Evolutionary conservation across 768 basidiomycete species (phyloP).

Genomic region (Daedaleopsis nitida): DNA sequence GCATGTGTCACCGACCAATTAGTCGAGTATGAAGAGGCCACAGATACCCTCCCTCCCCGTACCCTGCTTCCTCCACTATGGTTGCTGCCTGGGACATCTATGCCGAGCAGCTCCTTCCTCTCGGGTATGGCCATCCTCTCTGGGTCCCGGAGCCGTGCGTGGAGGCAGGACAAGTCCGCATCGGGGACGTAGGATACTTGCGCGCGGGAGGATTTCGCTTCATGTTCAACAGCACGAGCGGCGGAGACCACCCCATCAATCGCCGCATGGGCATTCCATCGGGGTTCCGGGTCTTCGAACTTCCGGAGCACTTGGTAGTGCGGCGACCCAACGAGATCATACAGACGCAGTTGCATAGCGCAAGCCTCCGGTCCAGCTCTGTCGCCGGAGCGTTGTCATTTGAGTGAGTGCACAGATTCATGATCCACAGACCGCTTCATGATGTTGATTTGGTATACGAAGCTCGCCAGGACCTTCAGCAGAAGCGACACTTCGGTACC

Average conservation of each 20-base stretch:
- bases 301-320: not conserved
- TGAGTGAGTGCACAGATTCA: no score
- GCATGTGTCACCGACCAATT: no score
- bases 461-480: not conserved
- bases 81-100: constrained; percentile 2
- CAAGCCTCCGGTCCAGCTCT: not conserved
- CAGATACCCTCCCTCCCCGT: not conserved
- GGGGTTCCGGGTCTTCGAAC: not conserved
- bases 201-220: constrained; percentile 8
- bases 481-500: not conserved
- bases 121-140: constrained; percentile 14
- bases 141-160: constrained; percentile 1
- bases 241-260: constrained; percentile 1
- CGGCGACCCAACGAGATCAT: not conserved
- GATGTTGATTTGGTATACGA: not conserved
- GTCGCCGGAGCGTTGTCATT: no score
- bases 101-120: constrained; percentile 11
- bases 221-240: constrained; percentile 10
- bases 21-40: not conserved
- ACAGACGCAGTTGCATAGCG: not conserved
- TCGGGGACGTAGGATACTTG: constrained; percentile 18
- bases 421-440: not conserved
- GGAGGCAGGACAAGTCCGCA: constrained; percentile 8
- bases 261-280: not conserved
- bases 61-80: not conserved